Conservation (phyloP, 108 stramenopile genomes). For the Cyclostephanos invisitatus region DNA sequence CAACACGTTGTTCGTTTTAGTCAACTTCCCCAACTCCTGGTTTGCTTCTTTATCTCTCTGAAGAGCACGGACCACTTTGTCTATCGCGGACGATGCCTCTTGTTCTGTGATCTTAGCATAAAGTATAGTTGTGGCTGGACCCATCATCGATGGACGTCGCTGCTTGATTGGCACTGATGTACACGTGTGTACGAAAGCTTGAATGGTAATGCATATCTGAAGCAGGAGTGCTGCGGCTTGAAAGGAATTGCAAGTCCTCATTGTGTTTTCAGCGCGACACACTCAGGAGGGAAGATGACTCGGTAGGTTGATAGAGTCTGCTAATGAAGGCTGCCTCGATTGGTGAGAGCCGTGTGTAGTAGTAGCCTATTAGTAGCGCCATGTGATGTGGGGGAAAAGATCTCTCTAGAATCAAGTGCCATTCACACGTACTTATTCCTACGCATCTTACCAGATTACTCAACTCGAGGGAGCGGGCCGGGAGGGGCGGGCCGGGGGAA, state of each 20-base stretch:
- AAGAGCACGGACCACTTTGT: slow-evolving; percentile 77
- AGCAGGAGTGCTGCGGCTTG: neutral
- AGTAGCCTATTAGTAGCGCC: no score
- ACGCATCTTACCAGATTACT: no score
- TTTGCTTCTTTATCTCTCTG: slow-evolving; percentile 68
- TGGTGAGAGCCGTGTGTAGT: no score
- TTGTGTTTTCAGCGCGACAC: neutral
- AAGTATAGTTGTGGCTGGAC: neutral
- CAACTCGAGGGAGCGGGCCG: no score
- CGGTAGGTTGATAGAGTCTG: no score
- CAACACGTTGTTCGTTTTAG: slow-evolving; percentile 68
- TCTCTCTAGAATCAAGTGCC: no score
- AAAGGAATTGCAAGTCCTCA: neutral
- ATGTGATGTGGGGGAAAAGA: no score
- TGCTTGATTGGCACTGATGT: neutral
- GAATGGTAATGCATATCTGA: slow-evolving; percentile 6
- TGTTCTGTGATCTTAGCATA: slow-evolving; percentile 52
- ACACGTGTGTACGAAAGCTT: neutral
- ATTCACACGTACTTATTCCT: no score
- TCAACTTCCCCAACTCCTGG: slow-evolving; percentile 68
- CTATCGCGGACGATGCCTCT: slow-evolving; percentile 72
- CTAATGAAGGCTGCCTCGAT: no score
- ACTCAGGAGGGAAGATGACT: neutral
- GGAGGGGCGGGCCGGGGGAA: no score
- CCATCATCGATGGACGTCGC: neutral